phyloP scores from a whole-genome alignment of 768 basidiomycete genomes.

The Podaxis sp. region DNA sequence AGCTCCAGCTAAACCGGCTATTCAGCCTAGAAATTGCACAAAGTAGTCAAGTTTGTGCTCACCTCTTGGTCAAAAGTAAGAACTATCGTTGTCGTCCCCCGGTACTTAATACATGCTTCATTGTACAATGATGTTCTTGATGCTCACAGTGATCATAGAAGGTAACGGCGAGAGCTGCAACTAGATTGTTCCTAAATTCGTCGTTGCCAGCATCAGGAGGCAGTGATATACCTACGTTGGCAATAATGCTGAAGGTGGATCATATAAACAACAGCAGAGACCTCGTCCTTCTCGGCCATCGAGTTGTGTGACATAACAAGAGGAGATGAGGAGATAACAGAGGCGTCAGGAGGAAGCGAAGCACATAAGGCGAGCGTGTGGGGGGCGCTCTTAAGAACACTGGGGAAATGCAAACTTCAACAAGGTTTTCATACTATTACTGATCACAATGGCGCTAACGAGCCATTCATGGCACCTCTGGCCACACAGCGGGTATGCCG shows the following conservation, averaged over 20 bases:
- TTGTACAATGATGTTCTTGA: not conserved
- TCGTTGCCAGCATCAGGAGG: not conserved
- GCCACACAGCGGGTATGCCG: not conserved
- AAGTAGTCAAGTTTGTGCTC: not conserved
- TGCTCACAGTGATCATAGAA: slow-evolving; percentile 25
- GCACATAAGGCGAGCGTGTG: not conserved
- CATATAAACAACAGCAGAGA: not conserved
- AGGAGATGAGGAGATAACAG: too few species aligned
- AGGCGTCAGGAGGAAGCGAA: not conserved
- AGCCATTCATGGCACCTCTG: not conserved
- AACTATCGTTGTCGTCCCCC: slow-evolving; percentile 4
- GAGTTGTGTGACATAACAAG: not conserved
- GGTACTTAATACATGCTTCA: not conserved
- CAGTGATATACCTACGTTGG: slow-evolving; percentile 19
- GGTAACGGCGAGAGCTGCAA: slow-evolving; percentile 20
- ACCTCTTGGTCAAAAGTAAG: slow-evolving; percentile 24
- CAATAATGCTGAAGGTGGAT: slow-evolving; percentile 21
- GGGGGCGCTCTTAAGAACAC: not conserved
- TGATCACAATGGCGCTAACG: not conserved
- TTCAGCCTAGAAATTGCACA: not conserved
- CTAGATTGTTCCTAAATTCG: slow-evolving; percentile 7
- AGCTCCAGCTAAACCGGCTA: slow-evolving; percentile 17
- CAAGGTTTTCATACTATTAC: not conserved
- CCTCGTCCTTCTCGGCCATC: not conserved
- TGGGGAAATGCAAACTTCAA: not conserved